phyloP scores from a whole-genome alignment of 768 basidiomycete species.

The Suillus cothurnatus region DNA sequence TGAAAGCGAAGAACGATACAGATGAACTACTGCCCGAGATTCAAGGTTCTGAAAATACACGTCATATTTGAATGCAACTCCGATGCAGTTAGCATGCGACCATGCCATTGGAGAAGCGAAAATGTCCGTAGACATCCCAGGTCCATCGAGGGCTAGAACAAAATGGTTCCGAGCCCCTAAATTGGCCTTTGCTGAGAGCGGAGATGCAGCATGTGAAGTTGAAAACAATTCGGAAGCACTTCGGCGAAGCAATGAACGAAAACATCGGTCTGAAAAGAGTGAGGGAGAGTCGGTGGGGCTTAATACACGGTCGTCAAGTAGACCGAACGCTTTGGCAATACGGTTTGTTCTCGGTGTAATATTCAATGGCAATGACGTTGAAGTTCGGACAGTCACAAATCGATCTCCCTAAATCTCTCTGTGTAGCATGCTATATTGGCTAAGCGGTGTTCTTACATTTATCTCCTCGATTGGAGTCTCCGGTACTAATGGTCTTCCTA shows the following conservation, averaged over 20 bases:
- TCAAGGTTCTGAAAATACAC: constrained; percentile 66
- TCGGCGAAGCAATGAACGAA: constrained; percentile 50
- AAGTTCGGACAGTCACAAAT: constrained; percentile 58
- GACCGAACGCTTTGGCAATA: constrained; percentile 63
- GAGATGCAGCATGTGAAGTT: constrained; percentile 28
- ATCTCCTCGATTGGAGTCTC: constrained; percentile 28
- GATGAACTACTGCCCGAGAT: constrained; percentile 51
- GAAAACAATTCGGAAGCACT: constrained; percentile 55
- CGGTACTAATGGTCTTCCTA: constrained; percentile 21
- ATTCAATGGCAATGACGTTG: constrained; percentile 54
- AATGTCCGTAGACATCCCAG: constrained; percentile 55
- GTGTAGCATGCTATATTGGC: constrained; percentile 4
- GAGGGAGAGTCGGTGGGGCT: constrained; percentile 47
- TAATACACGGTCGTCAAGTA: constrained; percentile 56
- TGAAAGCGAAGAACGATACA: constrained; percentile 43
- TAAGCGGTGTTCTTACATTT: constrained; percentile 25
- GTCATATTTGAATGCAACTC: constrained; percentile 60
- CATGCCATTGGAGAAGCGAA: constrained; percentile 63
- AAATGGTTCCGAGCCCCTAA: constrained; percentile 56
- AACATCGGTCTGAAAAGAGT: constrained; percentile 38
- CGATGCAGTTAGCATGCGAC: constrained; percentile 60
- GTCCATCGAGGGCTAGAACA: constrained; percentile 62
- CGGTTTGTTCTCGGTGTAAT: constrained; percentile 69
- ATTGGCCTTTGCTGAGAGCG: constrained; percentile 60
- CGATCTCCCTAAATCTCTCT: constrained; percentile 51